Conservation (phyloP, 306 rosid genomes). For the Rosa lucieae region DNA sequence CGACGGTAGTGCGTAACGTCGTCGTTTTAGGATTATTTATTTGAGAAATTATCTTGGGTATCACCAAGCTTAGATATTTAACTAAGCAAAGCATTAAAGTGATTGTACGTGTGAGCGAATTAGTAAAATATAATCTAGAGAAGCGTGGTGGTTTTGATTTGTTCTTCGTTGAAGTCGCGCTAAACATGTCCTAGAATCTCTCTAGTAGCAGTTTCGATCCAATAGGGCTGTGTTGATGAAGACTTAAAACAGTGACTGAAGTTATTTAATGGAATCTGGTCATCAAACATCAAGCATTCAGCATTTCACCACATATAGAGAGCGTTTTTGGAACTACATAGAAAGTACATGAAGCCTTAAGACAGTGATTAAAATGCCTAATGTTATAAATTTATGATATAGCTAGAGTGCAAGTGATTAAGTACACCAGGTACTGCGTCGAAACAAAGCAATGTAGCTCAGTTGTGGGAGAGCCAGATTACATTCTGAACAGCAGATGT, state of each 20-base stretch:
- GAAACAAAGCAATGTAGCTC: slow-evolving; percentile 14
- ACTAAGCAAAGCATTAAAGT: no score
- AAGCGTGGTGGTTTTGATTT: no score
- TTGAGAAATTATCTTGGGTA: no score
- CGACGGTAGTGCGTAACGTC: not conserved
- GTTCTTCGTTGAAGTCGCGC: no score
- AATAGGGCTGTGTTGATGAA: no score
- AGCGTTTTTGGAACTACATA: not conserved
- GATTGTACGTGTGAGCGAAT: no score
- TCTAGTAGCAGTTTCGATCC: no score
- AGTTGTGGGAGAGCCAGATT: slow-evolving; percentile 80
- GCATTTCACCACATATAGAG: not conserved
- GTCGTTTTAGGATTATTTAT: not conserved
- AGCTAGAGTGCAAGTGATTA: not conserved
- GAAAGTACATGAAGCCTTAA: not conserved
- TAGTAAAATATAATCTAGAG: no score
- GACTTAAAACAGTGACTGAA: no score
- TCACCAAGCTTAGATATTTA: no score
- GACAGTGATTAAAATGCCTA: not conserved
- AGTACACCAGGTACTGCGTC: not conserved
- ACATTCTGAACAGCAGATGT: slow-evolving; percentile 63
- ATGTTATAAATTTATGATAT: not conserved
- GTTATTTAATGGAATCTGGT: not conserved
- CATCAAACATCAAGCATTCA: slow-evolving; percentile 6
- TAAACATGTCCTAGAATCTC: no score